These are phyloP conservation scores for Gossypium arboreum DNA, from an alignment of 345 rosid species.

Conservation along the genomic window DNA sequence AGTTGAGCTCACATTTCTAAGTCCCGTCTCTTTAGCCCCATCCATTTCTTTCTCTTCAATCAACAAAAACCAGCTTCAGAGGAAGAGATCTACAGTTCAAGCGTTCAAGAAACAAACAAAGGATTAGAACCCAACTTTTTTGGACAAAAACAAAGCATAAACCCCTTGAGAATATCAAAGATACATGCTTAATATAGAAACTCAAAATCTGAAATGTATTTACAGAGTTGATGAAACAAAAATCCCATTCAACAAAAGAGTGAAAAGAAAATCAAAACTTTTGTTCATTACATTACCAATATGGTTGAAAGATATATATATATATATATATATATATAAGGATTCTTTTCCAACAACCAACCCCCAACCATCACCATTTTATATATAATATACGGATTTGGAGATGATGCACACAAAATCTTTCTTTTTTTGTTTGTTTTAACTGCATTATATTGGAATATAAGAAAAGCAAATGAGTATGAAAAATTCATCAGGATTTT, in stretches of 20 bases:
- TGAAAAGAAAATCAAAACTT: neutral
- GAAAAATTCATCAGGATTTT: neutral
- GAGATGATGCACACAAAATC: too few relatives aligned
- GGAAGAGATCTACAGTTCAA: slow-evolving; percentile 2
- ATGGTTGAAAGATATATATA: neutral
- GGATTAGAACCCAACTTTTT: neutral
- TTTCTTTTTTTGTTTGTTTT: neutral
- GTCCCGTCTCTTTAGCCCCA: slow-evolving; percentile 36
- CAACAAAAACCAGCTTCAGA: slow-evolving; percentile 1
- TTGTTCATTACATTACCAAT: neutral
- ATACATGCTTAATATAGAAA: slow-evolving; percentile 14
- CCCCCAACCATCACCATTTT: neutral
- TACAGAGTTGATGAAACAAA: neutral
- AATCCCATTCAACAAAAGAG: too few relatives aligned
- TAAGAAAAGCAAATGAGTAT: neutral
- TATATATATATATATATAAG: neutral
- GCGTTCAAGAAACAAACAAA: neutral
- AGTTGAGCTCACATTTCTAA: slow-evolving; percentile 67
- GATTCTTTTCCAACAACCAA: neutral
- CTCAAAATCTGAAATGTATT: neutral
- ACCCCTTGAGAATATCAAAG: slow-evolving; percentile 9
- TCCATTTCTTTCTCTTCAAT: slow-evolving; percentile 47
- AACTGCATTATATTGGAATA: slow-evolving; percentile 17
- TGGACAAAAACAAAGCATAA: slow-evolving; percentile 9
- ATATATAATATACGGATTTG: too few relatives aligned